Percentiles rank a stretch among this genome's conserved stretches.
phyloP scores from a whole-genome alignment of 2,329 filamentous ascomycete species.

The Calycina herbarum region DNA sequence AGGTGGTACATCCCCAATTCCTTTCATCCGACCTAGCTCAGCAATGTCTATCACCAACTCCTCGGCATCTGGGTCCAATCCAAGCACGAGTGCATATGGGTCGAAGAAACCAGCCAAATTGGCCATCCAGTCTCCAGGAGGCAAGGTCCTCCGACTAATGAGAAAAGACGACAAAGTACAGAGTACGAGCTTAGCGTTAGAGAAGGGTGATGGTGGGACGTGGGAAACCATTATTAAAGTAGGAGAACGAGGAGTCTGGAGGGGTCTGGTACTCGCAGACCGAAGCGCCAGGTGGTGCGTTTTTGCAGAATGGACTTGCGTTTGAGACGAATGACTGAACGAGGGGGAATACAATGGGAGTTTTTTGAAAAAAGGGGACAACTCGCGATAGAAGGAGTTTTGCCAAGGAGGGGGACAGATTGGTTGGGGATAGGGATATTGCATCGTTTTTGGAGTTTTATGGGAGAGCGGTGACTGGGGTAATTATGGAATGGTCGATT shows the following conservation, averaged over 20 bases:
- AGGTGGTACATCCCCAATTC: conserved; percentile 51
- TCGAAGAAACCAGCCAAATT: conserved; percentile 88
- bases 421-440: neutral
- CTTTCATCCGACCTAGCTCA: conserved; percentile 60
- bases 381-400: neutral
- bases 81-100: conserved; percentile 52
- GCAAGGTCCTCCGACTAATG: conserved; percentile 89
- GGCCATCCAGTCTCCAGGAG: conserved; percentile 89
- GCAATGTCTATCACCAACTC: conserved; percentile 65
- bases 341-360: neutral
- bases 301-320: conserved; percentile 75
- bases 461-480: conserved; percentile 7
- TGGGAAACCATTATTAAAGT: conserved; percentile 95
- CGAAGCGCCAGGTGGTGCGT: conserved; percentile 85
- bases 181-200: conserved; percentile 43
- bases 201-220: conserved; percentile 69
- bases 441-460: conserved; percentile 16
- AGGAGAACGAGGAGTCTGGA: conserved; percentile 77
- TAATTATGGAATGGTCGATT: conserved; percentile 1
- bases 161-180: conserved; percentile 67
- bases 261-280: conserved; percentile 79
- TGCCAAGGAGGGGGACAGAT: neutral
- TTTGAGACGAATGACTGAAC: conserved; percentile 27
- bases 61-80: conserved; percentile 57
- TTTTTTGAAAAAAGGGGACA: neutral